Evolutionary conservation across 768 basidiomycete species (phyloP), one percentile per base, ranked within the genome.

Genomic region (Naganishia onofrii): DNA sequence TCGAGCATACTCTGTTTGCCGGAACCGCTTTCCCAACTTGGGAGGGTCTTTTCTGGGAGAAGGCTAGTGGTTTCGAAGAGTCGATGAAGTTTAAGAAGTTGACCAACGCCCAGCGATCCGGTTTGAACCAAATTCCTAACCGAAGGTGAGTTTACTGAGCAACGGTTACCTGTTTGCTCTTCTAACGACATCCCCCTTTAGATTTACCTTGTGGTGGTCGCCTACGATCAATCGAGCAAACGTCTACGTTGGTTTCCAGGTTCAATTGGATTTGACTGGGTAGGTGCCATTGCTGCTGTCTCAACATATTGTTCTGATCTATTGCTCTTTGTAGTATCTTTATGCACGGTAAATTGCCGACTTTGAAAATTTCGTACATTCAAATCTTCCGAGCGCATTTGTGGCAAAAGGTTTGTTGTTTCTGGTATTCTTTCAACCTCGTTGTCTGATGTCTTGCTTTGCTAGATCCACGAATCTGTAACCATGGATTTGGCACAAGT

Each of bases 321-420:
- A 12, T 29, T 46, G 17, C 2, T 6, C 26, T 36, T 26, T 44
- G 26, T 17, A 63, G 76, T 75, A 73, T 36, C 23, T 75, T 73
- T 73, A 90, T 90, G 90, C 94, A 96, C 82, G 95, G 95, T 76
- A 97, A 99, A 57, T 34, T 71, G 15, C 93, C 93, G 15, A 96
- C 94, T 2, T 83, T 97, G 74, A 97, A 98, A 84, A 99, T 99
- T 83, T 93, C 91, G 82, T 88, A 98, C 84, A 99, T 99, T 75
- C 96, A 98, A 78, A 96, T 99, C 76, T 98, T 99, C 92, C 91
- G 96, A 84, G 96, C 96, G 51, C 96, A 99, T 82, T 87, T 99
- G 84, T 98, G 96, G 96, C 96, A 99, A 84, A 97, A 99, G 60
- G 60, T 63, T 28, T 6, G 60, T 46, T n/a, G 6, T 58, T 7